phyloP scores from a whole-genome alignment of 208 protist genomes.

The Wallacemonas sp. region DNA sequence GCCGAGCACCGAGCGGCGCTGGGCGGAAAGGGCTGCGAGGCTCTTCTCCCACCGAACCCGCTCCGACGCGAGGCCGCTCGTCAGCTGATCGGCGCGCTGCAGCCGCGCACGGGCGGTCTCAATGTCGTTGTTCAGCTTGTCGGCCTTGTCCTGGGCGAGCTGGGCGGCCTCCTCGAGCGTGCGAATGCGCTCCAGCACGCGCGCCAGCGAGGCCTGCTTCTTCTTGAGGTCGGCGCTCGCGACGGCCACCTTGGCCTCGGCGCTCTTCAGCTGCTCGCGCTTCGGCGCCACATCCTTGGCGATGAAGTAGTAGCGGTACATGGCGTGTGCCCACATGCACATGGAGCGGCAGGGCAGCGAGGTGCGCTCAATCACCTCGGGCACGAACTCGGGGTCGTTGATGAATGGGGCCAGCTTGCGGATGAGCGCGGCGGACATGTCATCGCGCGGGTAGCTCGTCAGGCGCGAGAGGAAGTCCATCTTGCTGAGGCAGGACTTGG shows the following conservation, averaged over 20 bases:
- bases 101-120: conserved; percentile 81
- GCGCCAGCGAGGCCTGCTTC: conserved; percentile 73
- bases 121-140: conserved; percentile 88
- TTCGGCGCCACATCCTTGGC: conserved; percentile 91
- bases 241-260: conserved; percentile 78
- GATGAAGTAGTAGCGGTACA: conserved; percentile 94
- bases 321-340: conserved; percentile 95
- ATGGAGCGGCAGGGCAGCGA: conserved; percentile 94
- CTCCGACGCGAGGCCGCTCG: conserved; percentile 83
- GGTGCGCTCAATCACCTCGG: conserved; percentile 91
- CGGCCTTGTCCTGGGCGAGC: conserved; percentile 76
- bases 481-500: conserved; percentile 86
- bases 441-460: conserved; percentile 89
- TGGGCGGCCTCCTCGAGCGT: conserved; percentile 73
- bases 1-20: conserved; percentile 67
- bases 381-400: conserved; percentile 91
- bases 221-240: conserved; percentile 54
- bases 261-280: conserved; percentile 68
- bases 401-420: conserved; percentile 91
- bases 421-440: conserved; percentile 78
- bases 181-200: conserved; percentile 77
- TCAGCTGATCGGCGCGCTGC: conserved; percentile 86
- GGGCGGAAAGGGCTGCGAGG: conserved; percentile 61
- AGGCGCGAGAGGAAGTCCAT: conserved; percentile 91
- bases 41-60: conserved; percentile 71